Conservation (phyloP, 2,329 filamentous ascomycete genomes). For the Aspergillus awamori region DNA sequence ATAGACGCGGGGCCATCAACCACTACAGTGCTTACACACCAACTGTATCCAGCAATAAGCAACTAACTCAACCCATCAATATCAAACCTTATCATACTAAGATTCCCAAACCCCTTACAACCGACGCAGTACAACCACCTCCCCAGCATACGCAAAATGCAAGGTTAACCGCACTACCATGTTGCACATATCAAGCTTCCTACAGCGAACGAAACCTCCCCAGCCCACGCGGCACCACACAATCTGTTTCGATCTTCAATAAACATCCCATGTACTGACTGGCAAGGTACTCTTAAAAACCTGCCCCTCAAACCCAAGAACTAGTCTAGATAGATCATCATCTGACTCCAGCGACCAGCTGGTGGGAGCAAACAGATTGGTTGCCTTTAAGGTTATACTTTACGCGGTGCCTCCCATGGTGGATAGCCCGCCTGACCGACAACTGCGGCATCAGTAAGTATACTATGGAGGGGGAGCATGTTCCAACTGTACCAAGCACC, state of each 20-base stretch:
- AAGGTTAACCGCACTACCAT: neutral
- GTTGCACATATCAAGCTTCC: neutral
- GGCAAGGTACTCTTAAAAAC: neutral
- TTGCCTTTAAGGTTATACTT: slow-evolving; percentile 1
- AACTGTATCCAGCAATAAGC: neutral
- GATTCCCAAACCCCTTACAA: neutral
- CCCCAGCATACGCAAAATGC: neutral
- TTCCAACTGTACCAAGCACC: neutral
- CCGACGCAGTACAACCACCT: too few relatives aligned
- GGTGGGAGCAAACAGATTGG: neutral
- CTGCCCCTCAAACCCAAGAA: neutral
- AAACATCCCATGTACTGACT: neutral
- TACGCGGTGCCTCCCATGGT: slow-evolving; percentile 1
- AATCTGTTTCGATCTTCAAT: neutral
- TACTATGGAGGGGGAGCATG: neutral
- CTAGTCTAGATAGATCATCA: neutral
- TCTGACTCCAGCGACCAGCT: neutral
- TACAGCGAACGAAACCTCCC: neutral
- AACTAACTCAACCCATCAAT: neutral
- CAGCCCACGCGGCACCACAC: neutral
- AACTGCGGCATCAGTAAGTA: neutral
- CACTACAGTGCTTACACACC: neutral
- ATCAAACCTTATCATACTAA: neutral
- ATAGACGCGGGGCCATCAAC: neutral
- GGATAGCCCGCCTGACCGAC: slow-evolving; percentile 9